These are phyloP conservation scores for Leccinum ponderosum DNA, from an alignment of 1,284 basidiomycete species.

Conservation along the genomic window DNA sequence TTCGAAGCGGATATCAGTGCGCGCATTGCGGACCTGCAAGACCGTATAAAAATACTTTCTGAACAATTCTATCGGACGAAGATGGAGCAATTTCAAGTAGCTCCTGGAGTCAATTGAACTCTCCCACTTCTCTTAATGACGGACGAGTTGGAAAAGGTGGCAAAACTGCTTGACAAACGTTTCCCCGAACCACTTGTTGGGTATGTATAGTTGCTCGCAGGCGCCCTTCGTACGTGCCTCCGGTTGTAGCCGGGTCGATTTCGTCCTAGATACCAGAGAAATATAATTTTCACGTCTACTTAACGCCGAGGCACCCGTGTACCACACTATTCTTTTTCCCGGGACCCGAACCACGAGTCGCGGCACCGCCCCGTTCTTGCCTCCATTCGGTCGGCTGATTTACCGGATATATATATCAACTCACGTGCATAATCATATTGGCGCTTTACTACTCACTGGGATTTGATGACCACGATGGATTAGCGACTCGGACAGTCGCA, in stretches of 20 bases:
- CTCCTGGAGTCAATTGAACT: constrained; percentile 75
- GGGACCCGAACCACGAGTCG: constrained; percentile 15
- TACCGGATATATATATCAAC: constrained; percentile 36
- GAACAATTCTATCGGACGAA: constrained; percentile 71
- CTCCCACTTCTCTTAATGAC: constrained; percentile 81
- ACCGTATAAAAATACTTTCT: constrained; percentile 57
- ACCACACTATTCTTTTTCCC: constrained; percentile 15
- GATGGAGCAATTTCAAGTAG: constrained; percentile 64
- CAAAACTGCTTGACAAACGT: constrained; percentile 81
- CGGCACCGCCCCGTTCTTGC: constrained; percentile 27
- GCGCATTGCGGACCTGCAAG: constrained; percentile 69
- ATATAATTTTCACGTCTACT: too few relatives aligned
- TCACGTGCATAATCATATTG: constrained; percentile 2
- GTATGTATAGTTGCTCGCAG: constrained; percentile 43
- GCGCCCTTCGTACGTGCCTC: not conserved
- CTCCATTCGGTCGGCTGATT: constrained; percentile 27
- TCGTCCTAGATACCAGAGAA: too few relatives aligned
- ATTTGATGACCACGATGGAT: not conserved
- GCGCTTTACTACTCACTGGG: constrained; percentile 12
- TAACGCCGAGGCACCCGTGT: too few relatives aligned
- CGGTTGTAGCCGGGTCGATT: constrained; percentile 63
- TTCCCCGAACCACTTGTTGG: constrained; percentile 83
- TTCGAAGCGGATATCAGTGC: constrained; percentile 67
- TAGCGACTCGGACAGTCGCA: too few relatives aligned
- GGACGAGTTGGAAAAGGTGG: constrained; percentile 85